Evolutionary conservation across 192 early-diverging fungal genomes (phyloP).

Genomic region (Spinellus fusiger): DNA sequence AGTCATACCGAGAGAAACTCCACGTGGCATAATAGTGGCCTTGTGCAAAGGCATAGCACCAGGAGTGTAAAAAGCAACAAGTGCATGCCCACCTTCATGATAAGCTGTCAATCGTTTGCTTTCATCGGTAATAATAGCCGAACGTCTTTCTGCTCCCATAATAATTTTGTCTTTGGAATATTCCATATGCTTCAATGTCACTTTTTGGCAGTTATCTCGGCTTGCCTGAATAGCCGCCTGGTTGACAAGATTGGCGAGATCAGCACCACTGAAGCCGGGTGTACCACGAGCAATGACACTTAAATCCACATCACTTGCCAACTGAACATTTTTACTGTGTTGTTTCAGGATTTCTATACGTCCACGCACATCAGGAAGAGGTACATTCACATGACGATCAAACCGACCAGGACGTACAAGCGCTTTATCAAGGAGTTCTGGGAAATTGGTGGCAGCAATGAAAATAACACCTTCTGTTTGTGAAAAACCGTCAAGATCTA

Average conservation of each 20-base stretch:
- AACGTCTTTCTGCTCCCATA: slow-evolving; percentile 95
- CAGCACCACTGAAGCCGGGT: slow-evolving; percentile 99
- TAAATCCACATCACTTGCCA: slow-evolving; percentile 69
- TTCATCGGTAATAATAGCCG: slow-evolving; percentile 86
- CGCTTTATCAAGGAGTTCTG: slow-evolving; percentile 95
- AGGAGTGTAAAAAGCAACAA: slow-evolving; percentile 91
- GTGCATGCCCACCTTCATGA: slow-evolving; percentile 96
- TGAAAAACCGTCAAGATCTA: slow-evolving; percentile 99
- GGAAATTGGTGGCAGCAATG: slow-evolving; percentile 98
- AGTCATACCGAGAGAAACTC: slow-evolving; percentile 78
- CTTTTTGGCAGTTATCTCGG: slow-evolving; percentile 65
- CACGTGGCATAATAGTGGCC: slow-evolving; percentile 97
- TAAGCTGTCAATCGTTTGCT: slow-evolving; percentile 89
- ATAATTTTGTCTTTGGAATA: slow-evolving; percentile 98
- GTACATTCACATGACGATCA: slow-evolving; percentile 90
- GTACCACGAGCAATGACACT: slow-evolving; percentile 90
- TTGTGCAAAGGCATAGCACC: slow-evolving; percentile 97
- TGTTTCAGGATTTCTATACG: slow-evolving; percentile 88
- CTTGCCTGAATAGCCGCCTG: slow-evolving; percentile 95
- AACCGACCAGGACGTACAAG: slow-evolving; percentile 96
- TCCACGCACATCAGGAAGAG: slow-evolving; percentile 95
- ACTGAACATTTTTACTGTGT: slow-evolving; percentile 75
- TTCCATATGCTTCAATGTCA: slow-evolving; percentile 83
- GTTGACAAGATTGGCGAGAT: slow-evolving; percentile 95
- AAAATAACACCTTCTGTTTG: slow-evolving; percentile 94